These are phyloP conservation scores for Fonsecaea erecta DNA, from an alignment of 2,329 filamentous ascomycete genomes.

Conservation along the genomic window DNA sequence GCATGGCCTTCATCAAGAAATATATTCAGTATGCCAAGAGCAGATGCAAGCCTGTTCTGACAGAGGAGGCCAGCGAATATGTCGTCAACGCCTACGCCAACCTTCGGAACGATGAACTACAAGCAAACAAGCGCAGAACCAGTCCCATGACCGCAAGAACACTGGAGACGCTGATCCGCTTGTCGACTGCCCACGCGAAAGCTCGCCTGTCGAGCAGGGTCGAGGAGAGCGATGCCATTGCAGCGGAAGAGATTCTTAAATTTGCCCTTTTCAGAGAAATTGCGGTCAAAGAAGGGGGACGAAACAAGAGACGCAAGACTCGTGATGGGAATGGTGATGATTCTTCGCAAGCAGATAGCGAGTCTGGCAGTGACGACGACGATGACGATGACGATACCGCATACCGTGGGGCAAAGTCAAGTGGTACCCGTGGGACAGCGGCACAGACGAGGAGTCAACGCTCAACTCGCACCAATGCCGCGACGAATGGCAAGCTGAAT, in stretches of 20 bases:
- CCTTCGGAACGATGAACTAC: constrained; percentile 92
- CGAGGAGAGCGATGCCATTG: constrained; percentile 83
- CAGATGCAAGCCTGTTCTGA: constrained; percentile 84
- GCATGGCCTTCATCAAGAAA: constrained; percentile 98
- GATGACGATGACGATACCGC: constrained; percentile 37
- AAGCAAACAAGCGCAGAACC: constrained; percentile 89
- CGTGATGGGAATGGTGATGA: constrained; percentile 70
- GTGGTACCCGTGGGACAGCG: constrained; percentile 38
- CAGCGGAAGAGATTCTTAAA: constrained; percentile 85
- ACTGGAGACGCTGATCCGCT: constrained; percentile 95
- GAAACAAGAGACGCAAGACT: constrained; percentile 81
- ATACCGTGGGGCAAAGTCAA: constrained; percentile 35
- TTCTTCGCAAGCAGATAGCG: constrained; percentile 65
- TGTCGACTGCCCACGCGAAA: constrained; percentile 95
- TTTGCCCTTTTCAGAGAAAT: constrained; percentile 99
- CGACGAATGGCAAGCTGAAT: constrained; percentile 47
- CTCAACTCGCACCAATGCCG: constrained; percentile 40
- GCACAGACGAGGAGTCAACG: constrained; percentile 35
- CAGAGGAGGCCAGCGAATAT: constrained; percentile 87
- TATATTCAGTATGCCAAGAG: constrained; percentile 98
- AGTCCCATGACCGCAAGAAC: constrained; percentile 97
- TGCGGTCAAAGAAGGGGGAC: constrained; percentile 67
- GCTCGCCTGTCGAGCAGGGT: constrained; percentile 84
- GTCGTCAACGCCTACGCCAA: constrained; percentile 91
- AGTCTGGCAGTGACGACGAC: constrained; percentile 48